Evolutionary conservation across 2,329 filamentous ascomycete species (phyloP), one percentile per base, ranked within the genome.

Genomic region (Fusarium sp.): DNA sequence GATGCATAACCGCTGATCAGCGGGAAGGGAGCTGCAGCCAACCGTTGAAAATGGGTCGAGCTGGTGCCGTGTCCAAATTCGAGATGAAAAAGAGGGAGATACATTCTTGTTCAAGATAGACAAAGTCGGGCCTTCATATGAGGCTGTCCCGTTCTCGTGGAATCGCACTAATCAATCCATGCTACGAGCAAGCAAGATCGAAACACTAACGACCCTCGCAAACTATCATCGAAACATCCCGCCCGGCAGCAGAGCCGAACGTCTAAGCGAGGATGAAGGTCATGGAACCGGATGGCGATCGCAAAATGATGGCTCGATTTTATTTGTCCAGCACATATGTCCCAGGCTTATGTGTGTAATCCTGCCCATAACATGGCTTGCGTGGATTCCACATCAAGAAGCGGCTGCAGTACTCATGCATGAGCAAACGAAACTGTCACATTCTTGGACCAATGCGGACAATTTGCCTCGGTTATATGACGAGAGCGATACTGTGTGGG

Each of bases 351-450:
- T 38, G 47, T 50, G 50, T 46, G 29, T 33, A 50, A 52, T 35
- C n/a, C 35, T 54, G 36, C 38, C 46, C 42, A 38, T 39, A 49
- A 52, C 58, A 61, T 56, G 41, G 44, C 53, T 42, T 58, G 53
- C 44, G 53, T 25, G 33, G n/a, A 58, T 45, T 53, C 64, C 41
- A 58, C 29, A 54, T 67, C 64, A 42, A 59, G 59, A 66, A 42
- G 46, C 50, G 67, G 62, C 67, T 71, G 68, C 68, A 70, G 68
- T 55, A 46, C 46, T 52, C 65, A 70, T 69, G 67, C 59, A 52
- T 50, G 42, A 62, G 52, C 55, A 61, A 70, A 58, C 66, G 49
- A 44, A 64, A 67, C 46, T 39, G 62, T 70, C 67, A 67, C 68
- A 67, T 58, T 62, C 45, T 27, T 36, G 54, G 49, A 44, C 55